A percentile compares a stretch with the other conserved stretches of the same genome.
Evolutionary conservation across 2,329 filamentous ascomycete species (phyloP).

Genomic region (Leptographium radiaticola): DNA sequence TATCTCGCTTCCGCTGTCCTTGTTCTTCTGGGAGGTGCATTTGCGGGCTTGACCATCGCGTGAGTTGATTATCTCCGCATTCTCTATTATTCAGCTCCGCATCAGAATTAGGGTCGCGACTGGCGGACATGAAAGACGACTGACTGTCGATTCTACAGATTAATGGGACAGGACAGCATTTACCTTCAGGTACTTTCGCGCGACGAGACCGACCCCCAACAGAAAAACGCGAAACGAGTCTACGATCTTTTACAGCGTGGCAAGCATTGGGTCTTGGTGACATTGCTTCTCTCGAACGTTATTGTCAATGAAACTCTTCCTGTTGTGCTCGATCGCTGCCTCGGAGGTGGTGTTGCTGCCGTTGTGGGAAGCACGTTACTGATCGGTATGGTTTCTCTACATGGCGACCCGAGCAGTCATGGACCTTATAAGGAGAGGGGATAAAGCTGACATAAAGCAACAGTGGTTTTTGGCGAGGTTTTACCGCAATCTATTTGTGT

Average conservation of each 20-base stretch:
- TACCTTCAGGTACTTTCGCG: slow-evolving; percentile 90
- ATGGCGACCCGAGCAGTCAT: neutral
- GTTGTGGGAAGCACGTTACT: slow-evolving; percentile 85
- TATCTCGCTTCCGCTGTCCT: slow-evolving; percentile 65
- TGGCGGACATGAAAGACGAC: neutral
- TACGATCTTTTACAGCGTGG: slow-evolving; percentile 68
- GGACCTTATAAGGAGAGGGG: neutral
- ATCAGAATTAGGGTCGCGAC: too few species aligned
- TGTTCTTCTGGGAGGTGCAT: slow-evolving; percentile 80
- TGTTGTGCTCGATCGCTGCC: slow-evolving; percentile 84
- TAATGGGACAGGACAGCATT: slow-evolving; percentile 76
- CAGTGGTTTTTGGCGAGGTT: slow-evolving; percentile 96
- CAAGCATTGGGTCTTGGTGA: slow-evolving; percentile 98
- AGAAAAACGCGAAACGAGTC: slow-evolving; percentile 72
- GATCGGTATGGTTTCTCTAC: slow-evolving; percentile 53
- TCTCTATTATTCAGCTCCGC: neutral
- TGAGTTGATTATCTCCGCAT: slow-evolving; percentile 18
- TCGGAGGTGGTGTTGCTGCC: slow-evolving; percentile 89
- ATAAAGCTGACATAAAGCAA: slow-evolving; percentile 1
- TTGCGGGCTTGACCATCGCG: slow-evolving; percentile 88
- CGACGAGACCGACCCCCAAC: slow-evolving; percentile 74
- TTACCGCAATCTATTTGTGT: slow-evolving; percentile 94
- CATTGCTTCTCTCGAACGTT: slow-evolving; percentile 85
- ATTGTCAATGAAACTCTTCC: slow-evolving; percentile 96
- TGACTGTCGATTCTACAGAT: slow-evolving; percentile 16